Evolutionary conservation across 345 rosid genomes (phyloP).

Genomic region (Trapa incisa): DNA sequence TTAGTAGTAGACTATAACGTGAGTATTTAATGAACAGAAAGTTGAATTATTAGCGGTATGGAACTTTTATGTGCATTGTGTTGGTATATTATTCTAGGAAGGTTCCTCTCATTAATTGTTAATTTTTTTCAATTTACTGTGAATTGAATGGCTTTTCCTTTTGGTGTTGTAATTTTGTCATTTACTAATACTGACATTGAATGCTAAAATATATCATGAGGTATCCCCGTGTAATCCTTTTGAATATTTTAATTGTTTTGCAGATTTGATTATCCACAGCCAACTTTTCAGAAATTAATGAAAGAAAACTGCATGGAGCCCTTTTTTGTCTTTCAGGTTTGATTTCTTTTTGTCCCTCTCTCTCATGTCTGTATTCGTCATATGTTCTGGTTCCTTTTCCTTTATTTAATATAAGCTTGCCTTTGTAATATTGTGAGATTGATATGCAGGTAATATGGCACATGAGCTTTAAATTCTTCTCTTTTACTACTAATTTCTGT

Average conservation of each 20-base stretch:
- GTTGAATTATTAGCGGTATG: background rate
- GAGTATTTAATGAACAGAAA: background rate
- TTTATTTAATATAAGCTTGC: background rate
- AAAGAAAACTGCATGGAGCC: conserved; percentile 99
- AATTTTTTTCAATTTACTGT: background rate
- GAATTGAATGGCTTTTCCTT: background rate
- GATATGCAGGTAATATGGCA: background rate
- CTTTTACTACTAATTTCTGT: conserved; percentile 5
- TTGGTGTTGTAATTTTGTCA: background rate
- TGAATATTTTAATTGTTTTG: conserved; percentile 7
- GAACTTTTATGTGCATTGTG: background rate
- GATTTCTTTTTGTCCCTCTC: conserved; percentile 6
- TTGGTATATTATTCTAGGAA: background rate
- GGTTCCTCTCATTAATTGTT: background rate
- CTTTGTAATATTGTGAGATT: background rate
- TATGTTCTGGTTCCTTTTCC: background rate
- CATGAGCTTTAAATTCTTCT: conserved; percentile 2
- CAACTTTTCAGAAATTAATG: conserved; percentile 94
- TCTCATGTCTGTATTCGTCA: background rate
- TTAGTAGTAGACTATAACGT: background rate
- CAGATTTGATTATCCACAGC: conserved; percentile 98
- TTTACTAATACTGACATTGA: background rate
- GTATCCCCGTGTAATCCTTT: background rate
- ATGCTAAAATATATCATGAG: background rate
- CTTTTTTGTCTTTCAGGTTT: conserved; percentile 97